Evolutionary conservation across 441 rosid species (phyloP).

Genomic region (Erodium texanum): DNA sequence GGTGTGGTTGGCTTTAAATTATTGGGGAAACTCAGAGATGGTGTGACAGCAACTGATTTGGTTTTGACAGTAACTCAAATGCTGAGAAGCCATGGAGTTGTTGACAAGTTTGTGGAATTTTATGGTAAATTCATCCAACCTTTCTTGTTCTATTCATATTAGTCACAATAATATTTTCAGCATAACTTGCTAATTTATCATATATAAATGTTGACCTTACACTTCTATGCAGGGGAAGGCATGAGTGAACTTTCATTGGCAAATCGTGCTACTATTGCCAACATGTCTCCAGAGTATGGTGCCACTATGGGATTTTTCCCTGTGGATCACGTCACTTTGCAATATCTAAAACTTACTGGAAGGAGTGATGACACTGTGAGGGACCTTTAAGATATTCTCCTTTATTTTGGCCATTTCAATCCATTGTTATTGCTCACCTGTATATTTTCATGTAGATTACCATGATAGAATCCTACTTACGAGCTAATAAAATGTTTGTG

Average conservation of each 20-base stretch:
- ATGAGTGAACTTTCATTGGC: conserved; percentile 83
- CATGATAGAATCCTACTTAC: conserved; percentile 83
- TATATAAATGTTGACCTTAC: too few relatives aligned
- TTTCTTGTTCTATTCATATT: not conserved
- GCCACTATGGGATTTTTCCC: conserved; percentile 98
- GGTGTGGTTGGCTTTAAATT: conserved; percentile 65
- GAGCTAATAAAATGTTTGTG: conserved; percentile 83
- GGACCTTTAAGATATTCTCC: not conserved
- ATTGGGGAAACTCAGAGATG: conserved; percentile 46
- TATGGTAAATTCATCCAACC: conserved; percentile 29
- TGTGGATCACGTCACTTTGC: conserved; percentile 78
- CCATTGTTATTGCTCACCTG: conserved; percentile 20
- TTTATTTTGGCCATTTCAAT: not conserved
- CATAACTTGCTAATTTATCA: conserved; percentile 13
- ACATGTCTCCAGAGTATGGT: conserved; percentile 95
- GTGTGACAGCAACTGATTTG: conserved; percentile 65
- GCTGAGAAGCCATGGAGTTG: conserved; percentile 66
- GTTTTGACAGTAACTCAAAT: conserved; percentile 63
- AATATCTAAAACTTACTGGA: conserved; percentile 72
- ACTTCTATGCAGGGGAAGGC: conserved; percentile 60
- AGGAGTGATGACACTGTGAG: conserved; percentile 75
- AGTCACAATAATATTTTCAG: conserved; percentile 6
- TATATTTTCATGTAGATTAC: conserved; percentile 44
- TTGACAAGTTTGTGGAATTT: conserved; percentile 63
- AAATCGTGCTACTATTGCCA: conserved; percentile 89